Conservation (phyloP, 352 stramenopile species). For the Globisporangium mamillatum region DNA sequence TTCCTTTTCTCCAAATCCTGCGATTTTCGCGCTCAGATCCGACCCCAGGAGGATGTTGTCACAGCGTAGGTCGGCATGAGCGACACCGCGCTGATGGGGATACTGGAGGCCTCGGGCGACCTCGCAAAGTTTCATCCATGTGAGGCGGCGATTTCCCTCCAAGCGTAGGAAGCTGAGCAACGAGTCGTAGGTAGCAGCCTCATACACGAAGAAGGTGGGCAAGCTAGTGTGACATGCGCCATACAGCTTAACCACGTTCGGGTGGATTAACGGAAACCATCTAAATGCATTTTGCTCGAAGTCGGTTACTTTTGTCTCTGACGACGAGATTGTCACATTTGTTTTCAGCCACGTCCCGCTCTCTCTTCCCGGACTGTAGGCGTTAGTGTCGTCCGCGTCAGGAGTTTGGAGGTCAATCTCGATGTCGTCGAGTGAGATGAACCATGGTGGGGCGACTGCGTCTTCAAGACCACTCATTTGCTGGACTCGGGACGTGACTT, state of each 20-base stretch:
- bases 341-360: constrained; percentile 4
- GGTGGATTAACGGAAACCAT: constrained; percentile 6
- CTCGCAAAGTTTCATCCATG: constrained; percentile 22
- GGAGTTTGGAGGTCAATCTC: background rate
- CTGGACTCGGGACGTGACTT: background rate
- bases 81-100: constrained; percentile 21
- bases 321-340: background rate
- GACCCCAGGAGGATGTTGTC: constrained; percentile 12
- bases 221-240: background rate
- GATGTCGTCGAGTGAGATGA: background rate
- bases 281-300: background rate
- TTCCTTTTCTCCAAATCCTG: constrained; percentile 9
- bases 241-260: constrained; percentile 9
- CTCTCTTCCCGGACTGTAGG: too few species aligned
- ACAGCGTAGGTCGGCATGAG: constrained; percentile 15
- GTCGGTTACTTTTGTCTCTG: background rate
- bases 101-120: constrained; percentile 24
- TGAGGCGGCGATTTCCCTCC: background rate
- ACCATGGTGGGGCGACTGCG: background rate
- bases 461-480: background rate
- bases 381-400: too few species aligned
- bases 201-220: constrained; percentile 1
- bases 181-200: background rate
- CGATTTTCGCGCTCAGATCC: constrained; percentile 20
- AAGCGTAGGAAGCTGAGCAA: background rate